Evolutionary conservation across 805 yeast species (phyloP), one percentile per base, ranked within the genome.

Genomic region (Kodamaea lidongshanica): DNA sequence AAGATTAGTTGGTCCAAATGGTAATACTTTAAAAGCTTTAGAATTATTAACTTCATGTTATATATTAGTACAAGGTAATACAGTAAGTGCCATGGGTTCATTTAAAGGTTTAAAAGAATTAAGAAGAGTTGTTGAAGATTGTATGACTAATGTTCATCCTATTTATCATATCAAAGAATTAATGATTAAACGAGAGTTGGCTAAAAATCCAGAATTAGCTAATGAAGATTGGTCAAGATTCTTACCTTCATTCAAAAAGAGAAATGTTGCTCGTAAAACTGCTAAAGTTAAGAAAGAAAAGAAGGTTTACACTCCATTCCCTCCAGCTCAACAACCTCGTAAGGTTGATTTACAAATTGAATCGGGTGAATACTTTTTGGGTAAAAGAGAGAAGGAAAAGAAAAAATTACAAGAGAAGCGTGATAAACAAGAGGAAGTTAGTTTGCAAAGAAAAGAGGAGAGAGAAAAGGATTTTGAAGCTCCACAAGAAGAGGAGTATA

Each of bases 101-200:
- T 88, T 65, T 62, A 86, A 82, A 52, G 97, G 97, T 5, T 66
- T 92, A 40, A 92, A 92, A 54, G 94, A 83, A 41, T 76, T 86
- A 6, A 75, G 97, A 58, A 74, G 97, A 51, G 87, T 92, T 19
- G 95, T 92, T 23, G 97, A 89, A 55, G 98, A 92, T 54, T 92
- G 97, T 59, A 92, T 92, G 98, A 77, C 72, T 51, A 92, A 92
- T 48, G 70, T 92, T 9, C 98, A 92, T 55, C 98, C 98, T n/a
- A 89, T 92, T 38, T 92, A 92, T 60, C 89, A 92, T 56, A 89
- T 92, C 52, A 92, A 92, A 56, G 98, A 92, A 57, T 69, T 92
- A 39, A 92, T 92, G 98, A 89, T 92, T 54, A 89, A 88, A 61
- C 81, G 92, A 56, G 98, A 92, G 60, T 68, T 92, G 40, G 85